Conservation (phyloP, 805 yeast species). For the Candida maesae region DNA sequence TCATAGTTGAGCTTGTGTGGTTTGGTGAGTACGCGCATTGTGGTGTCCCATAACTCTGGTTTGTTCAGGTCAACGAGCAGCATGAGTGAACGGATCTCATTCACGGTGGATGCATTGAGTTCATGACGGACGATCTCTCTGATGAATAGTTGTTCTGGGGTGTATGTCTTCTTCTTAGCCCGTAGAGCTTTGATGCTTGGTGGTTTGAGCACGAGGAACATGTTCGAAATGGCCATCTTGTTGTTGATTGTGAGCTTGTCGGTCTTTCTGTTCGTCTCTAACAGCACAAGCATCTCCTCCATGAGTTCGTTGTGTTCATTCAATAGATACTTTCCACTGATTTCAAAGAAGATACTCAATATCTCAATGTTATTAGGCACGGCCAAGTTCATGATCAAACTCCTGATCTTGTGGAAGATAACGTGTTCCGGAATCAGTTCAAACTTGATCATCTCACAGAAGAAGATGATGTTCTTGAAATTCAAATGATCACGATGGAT, state of each 20-base stretch:
- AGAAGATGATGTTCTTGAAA: slow-evolving; percentile 56
- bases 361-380: slow-evolving; percentile 63
- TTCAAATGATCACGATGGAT: slow-evolving; percentile 49
- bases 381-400: slow-evolving; percentile 48
- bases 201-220: slow-evolving; percentile 53
- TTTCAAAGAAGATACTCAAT: slow-evolving; percentile 65
- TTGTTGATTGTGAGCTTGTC: slow-evolving; percentile 49
- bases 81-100: slow-evolving; percentile 35
- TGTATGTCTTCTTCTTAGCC: slow-evolving; percentile 21
- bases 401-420: slow-evolving; percentile 68
- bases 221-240: slow-evolving; percentile 54
- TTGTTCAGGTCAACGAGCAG: slow-evolving; percentile 46
- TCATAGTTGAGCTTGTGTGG: slow-evolving; percentile 63
- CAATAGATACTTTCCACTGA: slow-evolving; percentile 63
- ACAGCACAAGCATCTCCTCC: slow-evolving; percentile 55
- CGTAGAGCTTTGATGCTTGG: slow-evolving; percentile 39
- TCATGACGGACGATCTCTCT: slow-evolving; percentile 49
- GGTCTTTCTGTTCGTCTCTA: slow-evolving; percentile 47
- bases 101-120: slow-evolving; percentile 35
- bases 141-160: slow-evolving; percentile 47
- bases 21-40: slow-evolving; percentile 43
- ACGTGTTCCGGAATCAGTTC: slow-evolving; percentile 66
- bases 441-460: slow-evolving; percentile 75
- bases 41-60: slow-evolving; percentile 30
- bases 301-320: slow-evolving; percentile 56